Evolutionary conservation across 2,329 filamentous ascomycete genomes (phyloP).

Genomic region (Fusarium compactum): DNA sequence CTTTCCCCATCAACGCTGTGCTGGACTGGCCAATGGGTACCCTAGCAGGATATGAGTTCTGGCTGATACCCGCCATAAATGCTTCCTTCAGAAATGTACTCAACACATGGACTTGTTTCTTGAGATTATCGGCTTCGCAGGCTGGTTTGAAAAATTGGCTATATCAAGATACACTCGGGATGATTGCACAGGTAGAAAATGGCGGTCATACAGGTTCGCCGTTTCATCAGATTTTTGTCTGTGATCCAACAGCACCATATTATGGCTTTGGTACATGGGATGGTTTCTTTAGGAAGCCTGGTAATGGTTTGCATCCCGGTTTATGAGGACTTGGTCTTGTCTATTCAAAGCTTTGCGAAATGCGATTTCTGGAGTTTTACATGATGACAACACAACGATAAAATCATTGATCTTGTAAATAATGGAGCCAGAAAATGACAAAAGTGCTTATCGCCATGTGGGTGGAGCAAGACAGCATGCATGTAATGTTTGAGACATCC

Average conservation of each 20-base stretch:
- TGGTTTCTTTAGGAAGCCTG: conserved; percentile 17
- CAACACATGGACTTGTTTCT: conserved; percentile 3
- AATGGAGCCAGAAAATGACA: neutral
- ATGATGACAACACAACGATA: no score
- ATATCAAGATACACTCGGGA: neutral
- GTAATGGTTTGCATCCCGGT: neutral
- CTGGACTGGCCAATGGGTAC: conserved; percentile 35
- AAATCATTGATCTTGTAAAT: neutral
- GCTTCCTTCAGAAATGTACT: neutral
- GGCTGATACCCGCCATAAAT: neutral
- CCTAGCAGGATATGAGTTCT: conserved; percentile 20
- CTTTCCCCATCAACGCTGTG: conserved; percentile 14
- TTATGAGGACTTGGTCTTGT: neutral
- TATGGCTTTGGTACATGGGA: conserved; percentile 25
- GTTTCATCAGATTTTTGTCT: conserved; percentile 18
- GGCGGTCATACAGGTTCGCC: neutral
- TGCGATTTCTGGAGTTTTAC: no score
- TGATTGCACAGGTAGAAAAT: conserved; percentile 17
- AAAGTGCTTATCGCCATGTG: neutral
- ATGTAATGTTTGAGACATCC: neutral
- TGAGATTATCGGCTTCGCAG: neutral
- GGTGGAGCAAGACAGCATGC: neutral
- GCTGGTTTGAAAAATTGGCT: conserved; percentile 3
- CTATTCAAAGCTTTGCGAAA: neutral
- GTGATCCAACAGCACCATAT: neutral